Evolutionary conservation across 2,329 filamentous ascomycete species (phyloP), one percentile per base, ranked within the genome.

Genomic region (Rosellinia necatrix): DNA sequence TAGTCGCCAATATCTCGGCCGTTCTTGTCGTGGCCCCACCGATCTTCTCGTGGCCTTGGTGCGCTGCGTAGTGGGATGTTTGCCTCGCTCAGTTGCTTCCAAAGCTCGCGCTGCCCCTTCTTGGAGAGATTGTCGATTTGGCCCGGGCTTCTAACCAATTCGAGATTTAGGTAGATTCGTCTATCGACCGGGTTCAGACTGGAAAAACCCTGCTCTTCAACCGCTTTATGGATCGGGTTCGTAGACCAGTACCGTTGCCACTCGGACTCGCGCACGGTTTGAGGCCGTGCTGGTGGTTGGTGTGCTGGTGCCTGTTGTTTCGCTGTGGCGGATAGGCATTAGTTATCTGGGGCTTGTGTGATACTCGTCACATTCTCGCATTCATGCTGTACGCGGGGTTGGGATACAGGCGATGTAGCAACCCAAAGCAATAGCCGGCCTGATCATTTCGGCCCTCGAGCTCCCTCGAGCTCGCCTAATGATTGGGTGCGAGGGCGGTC

Each of bases 41-140:
- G 54, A 21, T 67, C 65, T 24, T 67, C 65, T 50, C 41, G 54
- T 10, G 67, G 62, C 32, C 64, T 64, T 19, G 70, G 67, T 15
- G 79, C 71, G 22, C 72, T 71, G 32, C 81, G 78, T 46, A 80
- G 70, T 4, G 81, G 79, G 12, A 83, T 72, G 53, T 71, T 76
- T 43, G 79, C 75, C 61, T 84, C 82, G 67, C 76, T 77, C 59
- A 83, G 74, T 42, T 75, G 72, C 70, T 81, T 82, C 82, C 82
- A 86, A 66, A 81, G 78, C 22, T 78, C 70, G 43, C 53, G 55
- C 34, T 58, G 60, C 10, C 53, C 46, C 43, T 58, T 60, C 44
- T 83, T 73, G n/a, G 64, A 65, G 30, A 70, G 64, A 6, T 50
- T 48, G 32, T 68, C 63, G 56, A 73, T 68, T 40, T 72, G 72